Evolutionary conservation across 164 flowering plant species (phyloP), one percentile per base, ranked within the genome.

Genomic region (Sedum album): DNA sequence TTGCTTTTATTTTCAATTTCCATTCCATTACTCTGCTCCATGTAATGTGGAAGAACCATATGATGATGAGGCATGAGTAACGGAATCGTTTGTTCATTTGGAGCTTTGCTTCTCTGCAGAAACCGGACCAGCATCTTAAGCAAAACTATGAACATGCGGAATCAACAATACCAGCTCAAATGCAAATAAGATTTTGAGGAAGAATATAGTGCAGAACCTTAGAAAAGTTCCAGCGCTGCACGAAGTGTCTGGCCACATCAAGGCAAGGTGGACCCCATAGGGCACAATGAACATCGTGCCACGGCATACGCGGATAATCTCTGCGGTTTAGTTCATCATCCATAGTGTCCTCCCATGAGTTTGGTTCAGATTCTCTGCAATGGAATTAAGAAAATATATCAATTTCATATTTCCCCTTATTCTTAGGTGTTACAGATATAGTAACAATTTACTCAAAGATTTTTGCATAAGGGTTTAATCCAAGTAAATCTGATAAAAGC

Each of bases 231-330:
- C 99, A 94, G 5, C 99, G 86, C 71, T 94, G 99, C 74, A 94
- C 96, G 81, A 94, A 91, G 65, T 94, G 99, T 73, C 99, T 78
- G 38, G 99, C 97, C 65, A 90, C 74, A 71, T 94, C 99, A 69
- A 93, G 92, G 68, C 99, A 91, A 57, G 99, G 91, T 14, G 99
- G 96, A 31, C 99, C 99, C 97, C 96, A 94, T 2, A 94, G 81
- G 67, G 99, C 99, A 82, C 99, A 94, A 70, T 94, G 99, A 46
- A 94, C 96, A 79, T 94, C 99, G 79, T 94, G 99, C 99, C 99
- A 94, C 70, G 99, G 99, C 99, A 94, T 94, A 23, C 99, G 95
- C 13, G 99, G 99, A 84, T 85, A 85, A 73, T 83, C 88, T 70
- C 23, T 69, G 36, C 99, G 93, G 63, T 87, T 88, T 70, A 94